Conservation (phyloP, 108 stramenopile genomes). For the Fragilariopsis cylindrus region DNA sequence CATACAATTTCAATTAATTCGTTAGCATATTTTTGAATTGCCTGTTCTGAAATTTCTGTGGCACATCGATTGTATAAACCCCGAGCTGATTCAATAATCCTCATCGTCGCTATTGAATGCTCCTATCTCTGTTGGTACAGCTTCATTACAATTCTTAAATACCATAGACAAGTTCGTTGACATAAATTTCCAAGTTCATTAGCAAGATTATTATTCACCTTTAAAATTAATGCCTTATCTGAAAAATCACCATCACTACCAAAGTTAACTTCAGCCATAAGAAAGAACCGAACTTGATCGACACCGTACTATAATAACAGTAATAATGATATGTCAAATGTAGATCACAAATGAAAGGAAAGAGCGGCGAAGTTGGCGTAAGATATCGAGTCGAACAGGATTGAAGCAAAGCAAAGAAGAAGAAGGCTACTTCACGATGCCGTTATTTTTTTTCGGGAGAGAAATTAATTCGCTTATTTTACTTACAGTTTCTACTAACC, state of each 20-base stretch:
- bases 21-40: conserved; percentile 82
- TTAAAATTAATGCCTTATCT: conserved; percentile 77
- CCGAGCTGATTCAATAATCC: conserved; percentile 60
- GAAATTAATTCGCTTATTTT: not conserved
- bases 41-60: conserved; percentile 58
- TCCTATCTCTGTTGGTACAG: conserved; percentile 55
- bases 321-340: not conserved
- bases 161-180: conserved; percentile 88
- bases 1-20: conserved; percentile 81
- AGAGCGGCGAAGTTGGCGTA: not conserved
- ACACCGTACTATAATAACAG: conserved; percentile 70
- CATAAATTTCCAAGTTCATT: conserved; percentile 95
- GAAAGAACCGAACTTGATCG: conserved; percentile 92
- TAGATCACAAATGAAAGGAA: not conserved
- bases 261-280: conserved; percentile 89
- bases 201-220: conserved; percentile 87
- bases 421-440: not conserved
- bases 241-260: conserved; percentile 94
- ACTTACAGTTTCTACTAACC: conserved; percentile 76
- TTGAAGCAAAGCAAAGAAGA: conserved; percentile 1
- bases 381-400: not conserved
- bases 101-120: conserved; percentile 67
- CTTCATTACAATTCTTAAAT: conserved; percentile 84
- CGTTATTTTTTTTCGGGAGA: not conserved
- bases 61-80: conserved; percentile 50